Base-by-base conservation (phyloP, 1,284 basidiomycete genomes). In the Pseudozyma tsukubaensis region DNA sequence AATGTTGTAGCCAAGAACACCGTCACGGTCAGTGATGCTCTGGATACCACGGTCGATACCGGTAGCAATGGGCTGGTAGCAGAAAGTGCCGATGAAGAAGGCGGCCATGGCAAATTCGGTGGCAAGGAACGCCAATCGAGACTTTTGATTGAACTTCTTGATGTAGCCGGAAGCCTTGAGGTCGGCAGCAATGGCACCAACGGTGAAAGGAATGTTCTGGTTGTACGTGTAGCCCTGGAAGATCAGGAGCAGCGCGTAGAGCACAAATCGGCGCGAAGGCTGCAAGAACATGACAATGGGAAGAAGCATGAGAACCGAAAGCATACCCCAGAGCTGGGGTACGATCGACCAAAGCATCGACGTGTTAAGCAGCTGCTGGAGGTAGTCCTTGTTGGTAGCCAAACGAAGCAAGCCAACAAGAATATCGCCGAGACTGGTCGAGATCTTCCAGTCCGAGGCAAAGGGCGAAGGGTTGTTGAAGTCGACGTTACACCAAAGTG, bases 281-380 rank as follows among this genome's bases (percentile, higher is more conserved):
- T 77, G 72, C 21, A 86, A 65, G 52, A 83, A 81, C 44, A 85
- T 85, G 47, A 85, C 76, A 44, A 82, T 81, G 12, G 82, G 83
- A 63, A 84, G 80, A 43, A 86, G 76, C 76, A 86, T 85, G 56
- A 85, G 83, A 58, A 85, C 84, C 55, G 85, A 78, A 48, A 85
- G 80, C 58, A 85, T 85, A 13, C 85, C 85, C 85, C 85, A 86
- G 56, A 86, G 83, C 72, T 86, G 85, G 48, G 85, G 84, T 66
- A 85, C 85, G 4, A 85, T 86, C 14, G 85, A 83, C 85, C 85
- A 86, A 6, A 86, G 78, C 51, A 84, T 84, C 44, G 84, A 84
- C n/a, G 83, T 83, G 48, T 83, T 76, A 51, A 76, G 76, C 54
- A 85, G 81, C 81, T 85, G 85, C 73, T 85, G 84, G 63, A 83